A percentile compares a stretch with the other conserved stretches of the same genome.
Evolutionary conservation across 495 filamentous ascomycete genomes (phyloP).

Genomic region (Parmelia sp.): DNA sequence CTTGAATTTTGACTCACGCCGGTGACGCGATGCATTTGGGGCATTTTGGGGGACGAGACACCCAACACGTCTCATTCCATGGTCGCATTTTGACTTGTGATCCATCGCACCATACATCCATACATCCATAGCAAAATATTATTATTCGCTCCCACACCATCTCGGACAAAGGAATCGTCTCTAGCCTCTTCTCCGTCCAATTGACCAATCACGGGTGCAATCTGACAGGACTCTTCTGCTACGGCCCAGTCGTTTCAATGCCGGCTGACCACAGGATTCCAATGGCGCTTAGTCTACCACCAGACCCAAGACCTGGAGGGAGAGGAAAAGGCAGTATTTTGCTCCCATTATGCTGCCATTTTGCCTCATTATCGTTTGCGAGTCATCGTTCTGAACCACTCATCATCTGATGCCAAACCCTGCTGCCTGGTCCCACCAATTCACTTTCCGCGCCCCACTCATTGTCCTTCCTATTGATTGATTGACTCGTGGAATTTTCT

Average conservation of each 20-base stretch:
- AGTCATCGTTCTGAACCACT: slow-evolving; percentile 22
- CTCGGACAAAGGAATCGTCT: neutral
- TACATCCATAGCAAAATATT: too few species aligned
- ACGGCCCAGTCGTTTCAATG: slow-evolving; percentile 10
- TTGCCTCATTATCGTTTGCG: slow-evolving; percentile 14
- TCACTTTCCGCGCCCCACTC: slow-evolving; percentile 13
- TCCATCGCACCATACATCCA: neutral
- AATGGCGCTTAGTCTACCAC: slow-evolving; percentile 11
- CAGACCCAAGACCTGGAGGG: neutral
- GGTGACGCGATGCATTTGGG: neutral
- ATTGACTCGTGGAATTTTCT: neutral
- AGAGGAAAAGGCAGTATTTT: slow-evolving; percentile 10
- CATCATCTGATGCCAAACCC: slow-evolving; percentile 16
- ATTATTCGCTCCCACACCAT: neutral
- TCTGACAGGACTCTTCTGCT: neutral
- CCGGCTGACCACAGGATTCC: slow-evolving; percentile 13
- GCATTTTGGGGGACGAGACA: too few species aligned
- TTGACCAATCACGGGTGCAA: slow-evolving; percentile 15
- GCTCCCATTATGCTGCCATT: neutral
- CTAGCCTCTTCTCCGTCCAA: neutral
- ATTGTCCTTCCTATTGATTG: slow-evolving; percentile 6
- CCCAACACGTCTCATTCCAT: too few species aligned
- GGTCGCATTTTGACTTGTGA: too few species aligned
- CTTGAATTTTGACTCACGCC: too few species aligned
- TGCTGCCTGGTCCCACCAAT: slow-evolving; percentile 16